Evolutionary conservation across 2,329 filamentous ascomycete genomes (phyloP).

Genomic region (Cadophora luteo-olivacea): DNA sequence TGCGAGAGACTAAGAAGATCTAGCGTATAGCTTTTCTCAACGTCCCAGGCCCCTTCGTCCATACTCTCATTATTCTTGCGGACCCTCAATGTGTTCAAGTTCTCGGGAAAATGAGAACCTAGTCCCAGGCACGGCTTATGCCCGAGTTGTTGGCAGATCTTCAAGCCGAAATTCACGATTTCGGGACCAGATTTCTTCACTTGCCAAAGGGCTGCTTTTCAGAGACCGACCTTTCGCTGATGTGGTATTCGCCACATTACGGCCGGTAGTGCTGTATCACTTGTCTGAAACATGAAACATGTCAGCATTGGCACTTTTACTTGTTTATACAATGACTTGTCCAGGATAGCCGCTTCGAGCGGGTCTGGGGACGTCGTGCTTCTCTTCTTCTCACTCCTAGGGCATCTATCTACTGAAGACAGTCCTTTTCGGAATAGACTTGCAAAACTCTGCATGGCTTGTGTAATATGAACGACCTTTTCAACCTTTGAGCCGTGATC

Average conservation of each 20-base stretch:
- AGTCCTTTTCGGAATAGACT: background rate
- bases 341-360: too few species aligned
- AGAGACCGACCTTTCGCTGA: background rate
- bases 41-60: background rate
- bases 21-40: background rate
- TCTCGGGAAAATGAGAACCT: background rate
- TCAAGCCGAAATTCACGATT: background rate
- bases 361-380: background rate
- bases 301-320: background rate
- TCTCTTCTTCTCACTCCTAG: background rate
- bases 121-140: background rate
- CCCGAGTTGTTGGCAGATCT: background rate
- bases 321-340: constrained; percentile 1
- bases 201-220: background rate
- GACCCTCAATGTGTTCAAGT: background rate
- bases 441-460: background rate
- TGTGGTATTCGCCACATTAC: constrained; percentile 5
- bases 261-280: background rate
- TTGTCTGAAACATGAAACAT: constrained; percentile 6
- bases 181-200: background rate
- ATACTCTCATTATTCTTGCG: background rate
- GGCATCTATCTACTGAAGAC: background rate
- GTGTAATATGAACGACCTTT: background rate
- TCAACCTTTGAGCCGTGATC: background rate
- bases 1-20: background rate